Base-by-base conservation (phyloP, 2,329 filamentous ascomycete genomes). In the Trichophyton benhamiae region DNA sequence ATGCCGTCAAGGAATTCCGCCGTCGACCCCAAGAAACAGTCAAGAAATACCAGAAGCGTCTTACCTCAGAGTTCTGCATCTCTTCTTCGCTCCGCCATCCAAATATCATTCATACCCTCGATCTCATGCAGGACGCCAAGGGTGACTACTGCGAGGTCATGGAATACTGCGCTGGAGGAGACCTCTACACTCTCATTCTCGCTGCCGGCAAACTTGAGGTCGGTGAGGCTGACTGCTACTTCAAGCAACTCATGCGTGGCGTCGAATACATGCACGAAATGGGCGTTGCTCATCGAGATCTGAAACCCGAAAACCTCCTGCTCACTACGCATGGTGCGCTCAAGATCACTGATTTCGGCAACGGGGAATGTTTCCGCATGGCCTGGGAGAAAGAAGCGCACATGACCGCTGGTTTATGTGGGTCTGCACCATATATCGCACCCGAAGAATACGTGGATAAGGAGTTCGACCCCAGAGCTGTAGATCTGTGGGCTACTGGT, bases 261-360 rank as follows among this genome's bases (percentile, higher is more conserved):
- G 94, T 99, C 59, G 92, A 97, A 75, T 99, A 99, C 74, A 91
- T 99, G 79, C 94, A 99, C 76, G 92, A 97, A 72, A 99, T 97
- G 94, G 94, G 94, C 61, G 94, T 99, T 27, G 92, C 94, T 11
- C 94, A 99, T 73, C 88, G 94, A 64, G 94, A 99, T 70, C 78
- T 99, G 53, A 99, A 99, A 75, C 94, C 94, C 0, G 94, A 99
- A 74, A 99, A 99, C 68, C 81, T 99, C 11, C 84, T 99, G 0
- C 81, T 99, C 61, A 99, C 94, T 3, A 94, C 89, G 0, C 89
- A 91, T 66, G 94, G 94, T 62, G 89, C 86, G 13, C 83, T 99
- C 67, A 99, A 99, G 72, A 99, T 99, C 66, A 97, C 94, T 30
- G 94, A 99, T 73, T 99, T 99, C 68, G 94, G 94, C 65, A 99